Evolutionary conservation across 1,284 basidiomycete species (phyloP), one percentile per base, ranked within the genome.

Genomic region (Ganoderma meredithae): DNA sequence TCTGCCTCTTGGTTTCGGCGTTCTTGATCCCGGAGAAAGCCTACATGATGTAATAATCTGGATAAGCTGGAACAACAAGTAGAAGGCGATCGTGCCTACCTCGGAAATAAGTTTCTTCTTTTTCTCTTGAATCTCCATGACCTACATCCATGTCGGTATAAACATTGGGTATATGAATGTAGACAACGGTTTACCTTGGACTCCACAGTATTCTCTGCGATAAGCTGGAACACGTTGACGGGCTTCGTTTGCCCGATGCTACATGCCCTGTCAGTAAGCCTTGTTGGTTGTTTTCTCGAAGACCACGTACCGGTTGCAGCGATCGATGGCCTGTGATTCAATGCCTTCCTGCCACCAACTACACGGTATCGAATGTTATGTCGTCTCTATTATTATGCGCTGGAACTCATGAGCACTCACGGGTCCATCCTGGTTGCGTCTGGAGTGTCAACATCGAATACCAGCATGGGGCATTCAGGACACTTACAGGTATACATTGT

Each of bases 271-370:
- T 53, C 36, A 40, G 49, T 31, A 8, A 25, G 13, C 36, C 17
- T 1, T 31, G 22, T 40, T 13, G 6, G 22, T 2, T 12, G 17
- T 41, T 6, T n/a, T 22, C 25, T 62, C 9, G 10, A 53, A 60
- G 39, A 19, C 5, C 31, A 60, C 78, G 62, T 78, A 86, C 81
- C 89, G 81, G 73, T 92, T 91, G 65, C 88, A 90, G 73, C 95
- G 84, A 77, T 97, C 95, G 68, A 97, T 93, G 0, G 95, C 95
- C 77, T 97, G 94, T 68, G 88, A 89, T 80, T 97, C 95, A 56
- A 97, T 96, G 2, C 95, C 94, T 74, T 94, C 93, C 83, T 93
- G 72, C 73, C 71, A 68, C 71, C 71, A 72, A 1, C 71, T 72
- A 49, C 63, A 56, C 63, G 4, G 60, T 41, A 17, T 25, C 31